phyloP scores from a whole-genome alignment of 176 grass and related monocot species.

The Oryza brachyantha region DNA sequence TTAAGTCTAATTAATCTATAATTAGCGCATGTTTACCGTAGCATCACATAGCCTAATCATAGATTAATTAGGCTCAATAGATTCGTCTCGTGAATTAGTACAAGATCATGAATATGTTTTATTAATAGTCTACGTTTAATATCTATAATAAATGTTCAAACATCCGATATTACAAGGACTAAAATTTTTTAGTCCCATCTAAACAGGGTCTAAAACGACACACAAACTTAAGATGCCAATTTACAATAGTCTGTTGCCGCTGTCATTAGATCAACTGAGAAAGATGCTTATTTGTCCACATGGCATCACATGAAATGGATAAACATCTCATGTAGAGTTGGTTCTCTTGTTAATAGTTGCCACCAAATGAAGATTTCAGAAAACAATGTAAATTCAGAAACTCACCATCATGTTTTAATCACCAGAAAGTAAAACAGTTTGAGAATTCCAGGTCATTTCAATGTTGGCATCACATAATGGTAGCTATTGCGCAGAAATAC shows the following conservation, averaged over 20 bases:
- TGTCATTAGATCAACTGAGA: background rate
- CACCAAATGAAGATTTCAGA: background rate
- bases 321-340: background rate
- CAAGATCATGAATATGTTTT: too few species aligned
- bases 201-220: too few species aligned
- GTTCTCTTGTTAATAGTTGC: background rate
- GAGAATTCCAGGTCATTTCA: background rate
- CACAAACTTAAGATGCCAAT: background rate
- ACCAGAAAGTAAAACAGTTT: background rate
- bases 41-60: too few species aligned
- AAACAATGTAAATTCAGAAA: background rate
- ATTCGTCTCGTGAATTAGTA: too few species aligned
- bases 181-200: too few species aligned
- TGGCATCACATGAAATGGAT: background rate
- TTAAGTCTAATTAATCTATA: too few species aligned
- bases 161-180: too few species aligned
- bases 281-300: background rate
- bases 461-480: background rate
- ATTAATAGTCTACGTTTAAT: too few species aligned
- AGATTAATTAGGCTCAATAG: too few species aligned
- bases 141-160: too few species aligned
- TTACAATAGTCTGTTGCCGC: background rate
- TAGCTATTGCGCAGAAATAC: background rate
- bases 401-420: too few species aligned
- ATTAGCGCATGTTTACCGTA: too few species aligned